Percentiles rank a stretch among this genome's conserved stretches.
phyloP scores from a whole-genome alignment of 1,284 basidiomycete species.

The Moesziomyces sp. region DNA sequence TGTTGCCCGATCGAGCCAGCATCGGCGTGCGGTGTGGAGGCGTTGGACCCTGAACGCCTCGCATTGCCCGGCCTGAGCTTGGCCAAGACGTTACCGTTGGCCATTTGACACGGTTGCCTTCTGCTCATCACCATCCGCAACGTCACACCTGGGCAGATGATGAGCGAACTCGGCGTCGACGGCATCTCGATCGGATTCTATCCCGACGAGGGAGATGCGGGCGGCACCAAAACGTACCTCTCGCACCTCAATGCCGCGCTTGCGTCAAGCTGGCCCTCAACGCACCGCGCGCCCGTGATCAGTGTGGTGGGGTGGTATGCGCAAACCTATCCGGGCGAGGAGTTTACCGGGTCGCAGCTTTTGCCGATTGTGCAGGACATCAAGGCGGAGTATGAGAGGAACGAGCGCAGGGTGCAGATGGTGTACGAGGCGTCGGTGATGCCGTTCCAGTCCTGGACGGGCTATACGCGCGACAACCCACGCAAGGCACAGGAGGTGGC shows the following conservation, averaged over 20 bases:
- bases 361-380: conserved; percentile 35
- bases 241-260: conserved; percentile 36
- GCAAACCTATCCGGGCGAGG: conserved; percentile 25
- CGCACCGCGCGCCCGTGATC: conserved; percentile 5
- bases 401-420: neutral
- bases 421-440: conserved; percentile 39
- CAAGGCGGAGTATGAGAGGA: conserved; percentile 5
- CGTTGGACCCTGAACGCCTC: conserved; percentile 14
- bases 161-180: conserved; percentile 6
- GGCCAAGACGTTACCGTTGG: too few species aligned
- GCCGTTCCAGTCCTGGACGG: conserved; percentile 36
- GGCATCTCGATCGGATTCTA: conserved; percentile 29
- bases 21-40: too few species aligned
- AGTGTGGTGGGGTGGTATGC: conserved; percentile 39
- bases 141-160: neutral
- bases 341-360: conserved; percentile 33
- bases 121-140: too few species aligned
- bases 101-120: too few species aligned
- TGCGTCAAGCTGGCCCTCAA: conserved; percentile 1
- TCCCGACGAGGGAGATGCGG: conserved; percentile 45
- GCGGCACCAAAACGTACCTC: conserved; percentile 27
- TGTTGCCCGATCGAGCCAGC: neutral
- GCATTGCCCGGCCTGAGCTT: neutral
- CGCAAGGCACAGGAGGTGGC: conserved; percentile 24
- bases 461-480: conserved; percentile 18